Conservation (phyloP, 345 rosid genomes). For the Lumnitzera littorea region DNA sequence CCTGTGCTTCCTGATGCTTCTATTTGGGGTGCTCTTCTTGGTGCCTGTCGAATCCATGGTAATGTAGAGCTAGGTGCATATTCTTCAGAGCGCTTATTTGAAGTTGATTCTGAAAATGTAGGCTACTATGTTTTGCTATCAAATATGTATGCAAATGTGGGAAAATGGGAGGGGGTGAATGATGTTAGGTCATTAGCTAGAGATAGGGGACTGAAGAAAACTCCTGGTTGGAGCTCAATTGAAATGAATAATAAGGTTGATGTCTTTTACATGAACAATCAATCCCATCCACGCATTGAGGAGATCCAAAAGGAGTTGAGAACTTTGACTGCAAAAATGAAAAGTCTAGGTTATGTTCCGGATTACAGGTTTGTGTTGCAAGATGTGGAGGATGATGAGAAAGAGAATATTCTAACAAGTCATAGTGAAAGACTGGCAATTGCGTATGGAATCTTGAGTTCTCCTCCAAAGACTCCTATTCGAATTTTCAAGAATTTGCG, state of each 20-base stretch:
- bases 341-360: slow-evolving; percentile 19
- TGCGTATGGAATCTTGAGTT: slow-evolving; percentile 52
- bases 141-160: slow-evolving; percentile 35
- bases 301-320: slow-evolving; percentile 18
- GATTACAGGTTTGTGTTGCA: slow-evolving; percentile 19
- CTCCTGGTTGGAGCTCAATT: slow-evolving; percentile 46
- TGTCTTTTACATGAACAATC: slow-evolving; percentile 16
- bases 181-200: slow-evolving; percentile 32
- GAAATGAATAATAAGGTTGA: slow-evolving; percentile 27
- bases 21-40: slow-evolving; percentile 50
- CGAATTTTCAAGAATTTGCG: slow-evolving; percentile 72
- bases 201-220: slow-evolving; percentile 27
- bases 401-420: slow-evolving; percentile 16
- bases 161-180: slow-evolving; percentile 36
- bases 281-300: slow-evolving; percentile 7
- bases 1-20: slow-evolving; percentile 31
- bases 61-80: slow-evolving; percentile 32
- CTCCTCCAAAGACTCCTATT: slow-evolving; percentile 48
- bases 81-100: slow-evolving; percentile 28
- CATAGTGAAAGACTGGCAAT: slow-evolving; percentile 29
- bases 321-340: slow-evolving; percentile 12
- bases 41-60: slow-evolving; percentile 44
- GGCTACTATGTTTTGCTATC: slow-evolving; percentile 35
- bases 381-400: slow-evolving; percentile 23
- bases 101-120: slow-evolving; percentile 28